phyloP scores from a whole-genome alignment of 768 basidiomycete species.

The Boletus tomentosulus region DNA sequence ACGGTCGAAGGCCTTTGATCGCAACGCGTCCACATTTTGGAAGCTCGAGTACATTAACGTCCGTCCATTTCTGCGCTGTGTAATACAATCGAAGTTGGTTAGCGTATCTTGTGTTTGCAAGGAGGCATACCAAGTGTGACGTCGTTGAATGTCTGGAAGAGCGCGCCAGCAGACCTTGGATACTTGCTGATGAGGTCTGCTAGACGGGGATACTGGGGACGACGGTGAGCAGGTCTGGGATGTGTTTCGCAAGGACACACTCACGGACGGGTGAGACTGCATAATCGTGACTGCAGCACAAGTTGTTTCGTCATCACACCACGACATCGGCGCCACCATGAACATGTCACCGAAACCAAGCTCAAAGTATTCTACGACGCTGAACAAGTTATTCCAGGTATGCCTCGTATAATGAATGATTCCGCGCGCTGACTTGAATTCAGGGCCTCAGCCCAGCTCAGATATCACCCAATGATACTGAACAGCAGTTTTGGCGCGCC shows the following conservation, averaged over 20 bases:
- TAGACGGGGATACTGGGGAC: slow-evolving; percentile 43
- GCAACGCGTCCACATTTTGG: slow-evolving; percentile 49
- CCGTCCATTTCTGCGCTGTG: slow-evolving; percentile 69
- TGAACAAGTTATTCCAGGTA: slow-evolving; percentile 48
- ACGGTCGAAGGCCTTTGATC: slow-evolving; percentile 54
- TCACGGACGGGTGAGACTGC: slow-evolving; percentile 25
- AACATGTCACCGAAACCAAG: slow-evolving; percentile 24
- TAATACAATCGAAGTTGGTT: neutral
- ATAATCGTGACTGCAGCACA: neutral
- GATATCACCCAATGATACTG: slow-evolving; percentile 42
- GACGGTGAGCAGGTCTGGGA: slow-evolving; percentile 2
- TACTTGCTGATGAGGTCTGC: slow-evolving; percentile 53
- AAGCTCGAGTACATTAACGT: slow-evolving; percentile 61
- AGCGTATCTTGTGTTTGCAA: neutral
- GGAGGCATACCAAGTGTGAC: slow-evolving; percentile 49
- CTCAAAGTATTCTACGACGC: slow-evolving; percentile 46
- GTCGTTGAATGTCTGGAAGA: slow-evolving; percentile 79
- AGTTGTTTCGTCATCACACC: neutral
- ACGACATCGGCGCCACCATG: slow-evolving; percentile 15
- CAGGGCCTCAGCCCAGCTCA: slow-evolving; percentile 42
- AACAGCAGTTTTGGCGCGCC: slow-evolving; percentile 48
- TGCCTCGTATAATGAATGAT: neutral
- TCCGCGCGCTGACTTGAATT: slow-evolving; percentile 1
- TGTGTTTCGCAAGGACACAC: neutral
- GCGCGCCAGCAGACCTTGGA: slow-evolving; percentile 51